Evolutionary conservation across 108 stramenopile species (phyloP).

Genomic region (Discostella stelligeroides): DNA sequence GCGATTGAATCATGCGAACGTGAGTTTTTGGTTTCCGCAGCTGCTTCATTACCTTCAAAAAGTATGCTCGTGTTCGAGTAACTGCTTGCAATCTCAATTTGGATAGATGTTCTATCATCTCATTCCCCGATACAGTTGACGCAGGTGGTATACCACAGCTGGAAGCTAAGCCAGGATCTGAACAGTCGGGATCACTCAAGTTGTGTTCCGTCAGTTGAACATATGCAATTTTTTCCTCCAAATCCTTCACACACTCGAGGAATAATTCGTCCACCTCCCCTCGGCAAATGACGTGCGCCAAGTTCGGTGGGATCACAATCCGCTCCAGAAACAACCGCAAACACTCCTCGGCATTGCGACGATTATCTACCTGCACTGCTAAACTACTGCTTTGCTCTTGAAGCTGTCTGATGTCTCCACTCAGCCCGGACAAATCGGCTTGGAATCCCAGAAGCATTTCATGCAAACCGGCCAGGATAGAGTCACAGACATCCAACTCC

Average conservation of each 20-base stretch:
- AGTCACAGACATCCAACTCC: slow-evolving; percentile 93
- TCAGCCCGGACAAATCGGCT: slow-evolving; percentile 96
- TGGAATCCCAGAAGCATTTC: slow-evolving; percentile 98
- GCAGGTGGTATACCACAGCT: slow-evolving; percentile 71
- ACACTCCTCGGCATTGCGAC: slow-evolving; percentile 88
- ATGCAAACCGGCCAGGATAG: slow-evolving; percentile 92
- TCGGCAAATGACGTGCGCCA: slow-evolving; percentile 85
- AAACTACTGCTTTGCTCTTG: slow-evolving; percentile 93
- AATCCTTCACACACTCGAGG: slow-evolving; percentile 87
- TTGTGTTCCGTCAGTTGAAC: slow-evolving; percentile 57
- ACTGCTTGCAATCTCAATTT: slow-evolving; percentile 90
- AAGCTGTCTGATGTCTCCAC: slow-evolving; percentile 93
- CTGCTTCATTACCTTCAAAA: slow-evolving; percentile 79
- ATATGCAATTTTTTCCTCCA: slow-evolving; percentile 85
- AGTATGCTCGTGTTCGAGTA: slow-evolving; percentile 84
- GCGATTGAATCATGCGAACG: slow-evolving; percentile 95
- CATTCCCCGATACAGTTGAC: slow-evolving; percentile 87
- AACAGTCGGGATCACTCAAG: slow-evolving; percentile 38
- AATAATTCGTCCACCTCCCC: slow-evolving; percentile 90
- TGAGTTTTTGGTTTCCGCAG: slow-evolving; percentile 89
- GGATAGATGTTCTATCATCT: slow-evolving; percentile 87
- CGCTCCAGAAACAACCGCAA: slow-evolving; percentile 88
- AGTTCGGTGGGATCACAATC: slow-evolving; percentile 87
- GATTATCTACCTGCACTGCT: slow-evolving; percentile 89
- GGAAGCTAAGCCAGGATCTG: slow-evolving; percentile 55